These are phyloP conservation scores for Hansenula lynferdii DNA, from an alignment of 1,139 yeast species.

Conservation along the genomic window DNA sequence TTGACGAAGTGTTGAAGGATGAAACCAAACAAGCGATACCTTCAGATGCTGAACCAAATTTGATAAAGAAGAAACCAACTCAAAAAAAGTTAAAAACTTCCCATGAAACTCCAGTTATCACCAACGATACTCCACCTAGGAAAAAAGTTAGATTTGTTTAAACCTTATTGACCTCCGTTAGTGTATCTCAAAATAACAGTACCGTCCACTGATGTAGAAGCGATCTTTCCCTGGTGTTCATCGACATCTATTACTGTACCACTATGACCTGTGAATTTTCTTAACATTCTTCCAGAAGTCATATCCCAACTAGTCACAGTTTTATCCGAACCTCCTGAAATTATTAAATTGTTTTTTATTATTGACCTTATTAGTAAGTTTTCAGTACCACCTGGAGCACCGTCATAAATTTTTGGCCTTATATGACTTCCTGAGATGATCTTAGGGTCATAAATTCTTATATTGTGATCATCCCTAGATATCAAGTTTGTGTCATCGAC, in stretches of 20 bases:
- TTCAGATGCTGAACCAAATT: no score
- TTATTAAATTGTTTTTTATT: constrained; percentile 31
- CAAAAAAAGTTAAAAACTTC: no score
- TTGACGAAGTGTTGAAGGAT: no score
- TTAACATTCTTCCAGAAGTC: constrained; percentile 40
- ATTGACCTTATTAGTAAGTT: constrained; percentile 44
- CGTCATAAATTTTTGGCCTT: constrained; percentile 42
- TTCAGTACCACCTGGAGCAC: constrained; percentile 55
- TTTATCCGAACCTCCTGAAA: constrained; percentile 62
- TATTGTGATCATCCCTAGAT: constrained; percentile 53
- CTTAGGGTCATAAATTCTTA: constrained; percentile 46
- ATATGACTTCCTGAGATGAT: constrained; percentile 18
- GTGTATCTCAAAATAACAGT: constrained; percentile 37
- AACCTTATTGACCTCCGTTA: background rate
- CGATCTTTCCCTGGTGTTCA: constrained; percentile 37
- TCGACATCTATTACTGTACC: constrained; percentile 62
- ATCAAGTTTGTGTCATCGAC: constrained; percentile 46
- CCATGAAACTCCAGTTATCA: no score
- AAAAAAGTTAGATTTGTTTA: constrained; percentile 22
- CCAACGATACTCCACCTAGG: constrained; percentile 17
- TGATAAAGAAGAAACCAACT: background rate
- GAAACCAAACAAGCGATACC: no score
- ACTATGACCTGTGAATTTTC: constrained; percentile 53
- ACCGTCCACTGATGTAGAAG: constrained; percentile 48
- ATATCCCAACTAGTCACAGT: constrained; percentile 59